Evolutionary conservation across 106 monocot species (phyloP).

Genomic region (Iris macrosiphon): DNA sequence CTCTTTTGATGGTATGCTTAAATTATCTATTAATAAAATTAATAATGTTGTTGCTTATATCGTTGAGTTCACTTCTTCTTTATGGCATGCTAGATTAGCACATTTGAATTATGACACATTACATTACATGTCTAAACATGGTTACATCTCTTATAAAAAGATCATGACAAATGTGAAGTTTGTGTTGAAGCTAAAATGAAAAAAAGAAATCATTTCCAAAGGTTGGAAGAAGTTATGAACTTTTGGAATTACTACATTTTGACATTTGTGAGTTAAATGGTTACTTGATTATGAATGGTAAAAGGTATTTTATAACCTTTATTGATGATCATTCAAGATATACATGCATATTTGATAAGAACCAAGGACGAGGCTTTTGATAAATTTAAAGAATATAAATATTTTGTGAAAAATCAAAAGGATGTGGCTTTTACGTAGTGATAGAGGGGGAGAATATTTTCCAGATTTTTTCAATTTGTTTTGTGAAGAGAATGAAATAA

Average conservation of each 20-base stretch:
- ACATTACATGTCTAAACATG: constrained; percentile 9
- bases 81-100: constrained; percentile 12
- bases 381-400: constrained; percentile 9
- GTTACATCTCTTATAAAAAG: neutral
- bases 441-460: constrained; percentile 16
- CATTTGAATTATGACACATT: constrained; percentile 3
- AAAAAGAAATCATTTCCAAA: constrained; percentile 2
- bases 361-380: constrained; percentile 7
- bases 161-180: constrained; percentile 11
- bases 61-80: neutral
- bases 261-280: constrained; percentile 19
- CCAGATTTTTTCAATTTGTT: neutral
- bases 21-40: constrained; percentile 3
- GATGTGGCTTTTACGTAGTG: constrained; percentile 5
- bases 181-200: constrained; percentile 1
- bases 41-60: constrained; percentile 4
- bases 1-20: constrained; percentile 5
- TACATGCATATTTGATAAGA: constrained; percentile 3
- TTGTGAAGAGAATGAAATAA: constrained; percentile 10
- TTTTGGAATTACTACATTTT: constrained; percentile 8
- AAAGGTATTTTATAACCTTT: constrained; percentile 7
- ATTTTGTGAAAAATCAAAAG: constrained; percentile 3
- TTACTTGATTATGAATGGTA: neutral
- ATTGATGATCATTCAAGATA: neutral
- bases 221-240: neutral